Conservation (phyloP, 176 grass and related monocot genomes). For the Neostapfia colusana region DNA sequence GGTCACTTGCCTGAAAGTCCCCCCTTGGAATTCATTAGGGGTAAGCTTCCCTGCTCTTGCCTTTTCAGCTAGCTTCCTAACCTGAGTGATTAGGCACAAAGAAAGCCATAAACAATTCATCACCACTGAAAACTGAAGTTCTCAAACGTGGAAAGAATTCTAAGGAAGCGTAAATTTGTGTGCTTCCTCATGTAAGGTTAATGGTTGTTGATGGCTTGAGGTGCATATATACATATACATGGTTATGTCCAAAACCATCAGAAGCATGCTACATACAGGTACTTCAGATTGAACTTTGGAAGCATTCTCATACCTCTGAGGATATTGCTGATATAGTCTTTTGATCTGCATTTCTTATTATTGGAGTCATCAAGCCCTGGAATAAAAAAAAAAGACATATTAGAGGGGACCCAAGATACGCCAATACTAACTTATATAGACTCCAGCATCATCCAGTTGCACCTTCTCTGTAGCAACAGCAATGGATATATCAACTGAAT, state of each 20-base stretch:
- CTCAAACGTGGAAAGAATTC: constrained; percentile 1
- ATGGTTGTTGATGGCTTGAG: constrained; percentile 3
- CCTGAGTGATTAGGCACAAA: constrained; percentile 42
- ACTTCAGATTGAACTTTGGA: constrained; percentile 14
- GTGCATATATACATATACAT: constrained; percentile 22
- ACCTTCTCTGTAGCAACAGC: constrained; percentile 98
- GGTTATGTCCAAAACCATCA: neutral
- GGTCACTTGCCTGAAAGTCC: constrained; percentile 75
- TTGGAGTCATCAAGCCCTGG: constrained; percentile 97
- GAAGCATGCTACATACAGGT: constrained; percentile 11
- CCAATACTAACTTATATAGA: constrained; percentile 10
- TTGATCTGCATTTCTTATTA: constrained; percentile 94
- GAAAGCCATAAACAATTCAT: constrained; percentile 5
- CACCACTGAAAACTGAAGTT: neutral
- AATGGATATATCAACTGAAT: constrained; percentile 90
- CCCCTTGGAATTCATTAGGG: constrained; percentile 82
- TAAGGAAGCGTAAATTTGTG: neutral
- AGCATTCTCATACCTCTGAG: constrained; percentile 65
- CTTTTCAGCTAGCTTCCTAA: constrained; percentile 90
- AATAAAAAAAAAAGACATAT: constrained; percentile 32
- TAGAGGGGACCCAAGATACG: constrained; percentile 33
- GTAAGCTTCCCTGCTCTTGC: constrained; percentile 89
- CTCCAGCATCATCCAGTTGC: constrained; percentile 19
- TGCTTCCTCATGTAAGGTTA: constrained; percentile 17
- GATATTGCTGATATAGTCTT: constrained; percentile 94